Conservation (phyloP, 371 early-diverging fungal species). For the Syncephalis plumigaleata region DNA sequence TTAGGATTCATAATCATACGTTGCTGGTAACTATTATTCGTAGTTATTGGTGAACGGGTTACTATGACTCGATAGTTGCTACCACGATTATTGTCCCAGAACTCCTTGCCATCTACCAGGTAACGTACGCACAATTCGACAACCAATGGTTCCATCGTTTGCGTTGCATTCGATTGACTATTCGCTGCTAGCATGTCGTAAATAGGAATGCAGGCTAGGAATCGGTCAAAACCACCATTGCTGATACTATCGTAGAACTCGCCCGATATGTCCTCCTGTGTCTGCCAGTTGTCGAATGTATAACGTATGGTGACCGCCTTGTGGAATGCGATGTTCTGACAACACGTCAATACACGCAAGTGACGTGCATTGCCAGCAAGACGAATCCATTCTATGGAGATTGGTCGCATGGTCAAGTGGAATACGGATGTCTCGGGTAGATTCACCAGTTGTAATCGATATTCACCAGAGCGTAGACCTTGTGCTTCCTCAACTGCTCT, state of each 20-base stretch:
- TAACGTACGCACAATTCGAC: neutral
- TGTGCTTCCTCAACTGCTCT: no score
- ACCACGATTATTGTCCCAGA: constrained; percentile 6
- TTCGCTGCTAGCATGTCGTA: no score
- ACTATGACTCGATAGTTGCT: neutral
- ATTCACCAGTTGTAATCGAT: no score
- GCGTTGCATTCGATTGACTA: no score
- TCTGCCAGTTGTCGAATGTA: constrained; percentile 10
- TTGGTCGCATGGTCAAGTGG: no score
- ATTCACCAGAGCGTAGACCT: no score
- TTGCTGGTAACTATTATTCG: no score
- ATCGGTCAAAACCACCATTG: neutral
- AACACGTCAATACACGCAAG: neutral
- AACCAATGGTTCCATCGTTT: no score
- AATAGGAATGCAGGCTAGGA: no score
- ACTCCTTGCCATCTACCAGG: constrained; percentile 1
- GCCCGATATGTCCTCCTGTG: constrained; percentile 1
- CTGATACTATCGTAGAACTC: constrained; percentile 1
- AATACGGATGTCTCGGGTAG: no score
- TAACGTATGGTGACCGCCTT: constrained; percentile 9
- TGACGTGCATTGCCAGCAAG: neutral
- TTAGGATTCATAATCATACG: no score
- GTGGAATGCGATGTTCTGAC: constrained; percentile 10
- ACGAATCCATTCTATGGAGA: neutral
- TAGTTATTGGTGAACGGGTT: no score